Evolutionary conservation across 192 early-diverging fungal species (phyloP).

Genomic region (Gorgonomyces haynaldii): DNA sequence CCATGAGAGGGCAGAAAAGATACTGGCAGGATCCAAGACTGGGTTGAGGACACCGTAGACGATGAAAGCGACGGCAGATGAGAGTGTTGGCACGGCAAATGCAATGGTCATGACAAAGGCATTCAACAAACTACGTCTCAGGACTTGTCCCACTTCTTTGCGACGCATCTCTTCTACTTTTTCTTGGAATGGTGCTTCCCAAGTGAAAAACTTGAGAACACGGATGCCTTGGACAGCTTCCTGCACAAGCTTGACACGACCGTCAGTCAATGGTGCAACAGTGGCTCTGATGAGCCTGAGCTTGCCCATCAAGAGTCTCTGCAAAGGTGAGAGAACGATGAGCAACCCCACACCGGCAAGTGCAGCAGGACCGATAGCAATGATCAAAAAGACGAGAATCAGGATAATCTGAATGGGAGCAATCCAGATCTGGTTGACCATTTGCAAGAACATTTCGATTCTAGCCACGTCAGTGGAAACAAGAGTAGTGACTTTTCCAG

Average conservation of each 20-base stretch:
- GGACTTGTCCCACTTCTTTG: constrained; percentile 26
- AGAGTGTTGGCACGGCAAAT: constrained; percentile 35
- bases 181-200: constrained; percentile 53
- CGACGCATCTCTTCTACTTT: constrained; percentile 44
- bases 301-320: constrained; percentile 21
- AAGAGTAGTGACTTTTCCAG: constrained; percentile 53
- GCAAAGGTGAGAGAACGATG: constrained; percentile 27
- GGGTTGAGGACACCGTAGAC: constrained; percentile 27
- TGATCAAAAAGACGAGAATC: constrained; percentile 28
- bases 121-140: constrained; percentile 19
- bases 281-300: constrained; percentile 24
- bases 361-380: constrained; percentile 26
- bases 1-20: constrained; percentile 39
- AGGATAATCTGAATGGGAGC: constrained; percentile 28
- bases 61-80: constrained; percentile 26
- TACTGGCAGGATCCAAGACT: constrained; percentile 14
- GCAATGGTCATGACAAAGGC: constrained; percentile 32
- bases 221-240: constrained; percentile 62
- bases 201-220: constrained; percentile 65
- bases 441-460: constrained; percentile 38
- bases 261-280: constrained; percentile 54
- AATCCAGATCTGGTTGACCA: constrained; percentile 26
- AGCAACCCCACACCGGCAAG: constrained; percentile 37
- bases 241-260: constrained; percentile 57
- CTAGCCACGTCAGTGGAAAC: constrained; percentile 48